Evolutionary conservation across 352 stramenopile genomes (phyloP).

Genomic region (Blastocystis sp.): DNA sequence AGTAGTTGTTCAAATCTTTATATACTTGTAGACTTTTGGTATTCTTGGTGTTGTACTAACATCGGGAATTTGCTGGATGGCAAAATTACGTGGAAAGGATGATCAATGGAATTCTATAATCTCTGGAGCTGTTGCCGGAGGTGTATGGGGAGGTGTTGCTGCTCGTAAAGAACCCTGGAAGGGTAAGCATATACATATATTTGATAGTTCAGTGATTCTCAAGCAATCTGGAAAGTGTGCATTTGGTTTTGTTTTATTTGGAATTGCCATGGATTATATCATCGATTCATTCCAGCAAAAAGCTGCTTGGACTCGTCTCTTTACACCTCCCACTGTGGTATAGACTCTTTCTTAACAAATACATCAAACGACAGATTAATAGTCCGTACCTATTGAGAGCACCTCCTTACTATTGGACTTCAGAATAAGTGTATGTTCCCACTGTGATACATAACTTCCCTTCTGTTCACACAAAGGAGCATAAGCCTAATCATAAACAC

Average conservation of each 20-base stretch:
- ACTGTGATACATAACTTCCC: conserved; percentile 95
- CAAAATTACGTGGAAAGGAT: not conserved
- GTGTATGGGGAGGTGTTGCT: not conserved
- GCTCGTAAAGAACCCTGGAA: not conserved
- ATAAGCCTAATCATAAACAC: conserved; percentile 77
- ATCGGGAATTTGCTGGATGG: not conserved
- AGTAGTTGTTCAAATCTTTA: not conserved
- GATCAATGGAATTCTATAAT: conserved; percentile 4
- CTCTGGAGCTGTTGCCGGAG: not conserved
- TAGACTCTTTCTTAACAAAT: conserved; percentile 21
- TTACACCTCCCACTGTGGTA: not conserved
- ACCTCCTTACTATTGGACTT: conserved; percentile 95
- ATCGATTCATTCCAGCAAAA: conserved; percentile 2
- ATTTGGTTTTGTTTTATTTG: not conserved
- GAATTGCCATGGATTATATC: not conserved
- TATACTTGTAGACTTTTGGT: not conserved
- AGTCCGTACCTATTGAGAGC: conserved; percentile 93
- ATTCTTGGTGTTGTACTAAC: not conserved
- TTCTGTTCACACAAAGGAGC: conserved; percentile 91
- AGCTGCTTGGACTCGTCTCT: not conserved
- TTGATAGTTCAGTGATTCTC: not conserved
- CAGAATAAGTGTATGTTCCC: conserved; percentile 97
- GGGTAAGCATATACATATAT: not conserved
- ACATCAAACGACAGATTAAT: conserved; percentile 75
- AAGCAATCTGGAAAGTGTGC: not conserved